Evolutionary conservation across 768 basidiomycete genomes (phyloP).

Genomic region (Lactifluus subvellereus): DNA sequence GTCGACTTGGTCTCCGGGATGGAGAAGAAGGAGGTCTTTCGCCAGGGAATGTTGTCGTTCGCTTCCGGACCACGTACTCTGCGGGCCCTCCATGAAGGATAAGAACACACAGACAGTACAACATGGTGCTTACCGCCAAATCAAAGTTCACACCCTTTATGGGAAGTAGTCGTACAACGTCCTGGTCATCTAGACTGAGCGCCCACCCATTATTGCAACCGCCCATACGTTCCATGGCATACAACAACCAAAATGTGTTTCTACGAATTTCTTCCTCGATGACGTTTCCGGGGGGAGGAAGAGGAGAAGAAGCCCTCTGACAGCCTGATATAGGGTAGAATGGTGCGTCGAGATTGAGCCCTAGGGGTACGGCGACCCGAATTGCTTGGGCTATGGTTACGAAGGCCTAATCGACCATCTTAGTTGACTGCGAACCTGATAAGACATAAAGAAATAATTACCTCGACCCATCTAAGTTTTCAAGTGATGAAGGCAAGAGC

Average conservation of each 20-base stretch:
- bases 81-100: constrained; percentile 27
- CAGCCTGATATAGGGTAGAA: constrained; percentile 61
- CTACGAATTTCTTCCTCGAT: constrained; percentile 67
- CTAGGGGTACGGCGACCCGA: constrained; percentile 57
- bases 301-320: constrained; percentile 50
- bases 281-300: constrained; percentile 52
- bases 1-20: constrained; percentile 59
- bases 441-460: constrained; percentile 27
- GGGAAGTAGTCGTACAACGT: constrained; percentile 66
- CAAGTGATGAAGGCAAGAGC: not conserved
- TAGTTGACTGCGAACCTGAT: not conserved
- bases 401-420: constrained; percentile 44
- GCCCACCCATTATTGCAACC: constrained; percentile 70
- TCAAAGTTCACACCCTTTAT: constrained; percentile 55
- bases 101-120: constrained; percentile 1
- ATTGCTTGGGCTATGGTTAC: constrained; percentile 50
- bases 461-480: constrained; percentile 62
- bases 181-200: constrained; percentile 63
- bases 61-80: constrained; percentile 45
- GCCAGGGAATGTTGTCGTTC: constrained; percentile 65
- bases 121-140: constrained; percentile 44
- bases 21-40: constrained; percentile 51
- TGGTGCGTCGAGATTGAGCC: constrained; percentile 60
- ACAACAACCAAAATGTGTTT: constrained; percentile 71
- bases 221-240: constrained; percentile 60